These are phyloP conservation scores for Exophiala lecanii-corni DNA, from an alignment of 2,329 filamentous ascomycete species.

Conservation along the genomic window DNA sequence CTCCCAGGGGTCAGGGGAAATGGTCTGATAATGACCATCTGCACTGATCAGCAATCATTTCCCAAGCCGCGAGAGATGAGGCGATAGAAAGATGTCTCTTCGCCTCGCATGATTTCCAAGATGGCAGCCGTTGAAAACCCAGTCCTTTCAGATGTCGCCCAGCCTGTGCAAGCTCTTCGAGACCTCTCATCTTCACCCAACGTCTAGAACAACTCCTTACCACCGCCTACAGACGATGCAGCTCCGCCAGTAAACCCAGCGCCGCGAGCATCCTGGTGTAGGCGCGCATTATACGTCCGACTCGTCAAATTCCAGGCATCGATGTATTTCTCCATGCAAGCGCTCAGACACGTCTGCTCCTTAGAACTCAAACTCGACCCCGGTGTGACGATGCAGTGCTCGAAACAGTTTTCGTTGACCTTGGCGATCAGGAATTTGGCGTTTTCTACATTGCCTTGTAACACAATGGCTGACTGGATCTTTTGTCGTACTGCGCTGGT, in stretches of 20 bases:
- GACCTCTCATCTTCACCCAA: too few species aligned
- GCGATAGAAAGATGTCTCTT: too few species aligned
- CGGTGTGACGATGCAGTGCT: slow-evolving; percentile 68
- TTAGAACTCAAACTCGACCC: slow-evolving; percentile 60
- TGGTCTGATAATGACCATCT: too few species aligned
- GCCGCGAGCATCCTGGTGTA: slow-evolving; percentile 52
- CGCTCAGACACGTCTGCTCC: slow-evolving; percentile 67
- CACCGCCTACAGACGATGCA: not conserved
- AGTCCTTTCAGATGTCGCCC: too few species aligned
- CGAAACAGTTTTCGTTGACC: slow-evolving; percentile 77
- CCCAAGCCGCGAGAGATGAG: too few species aligned
- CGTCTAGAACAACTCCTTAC: slow-evolving; percentile 21
- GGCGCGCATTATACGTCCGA: slow-evolving; percentile 59
- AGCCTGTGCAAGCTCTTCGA: too few species aligned
- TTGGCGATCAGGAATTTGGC: slow-evolving; percentile 69
- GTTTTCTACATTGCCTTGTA: slow-evolving; percentile 63
- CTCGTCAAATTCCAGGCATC: slow-evolving; percentile 71
- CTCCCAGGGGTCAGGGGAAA: too few species aligned
- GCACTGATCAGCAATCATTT: too few species aligned
- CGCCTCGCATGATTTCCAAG: too few species aligned
- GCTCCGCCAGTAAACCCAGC: not conserved
- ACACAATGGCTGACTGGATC: slow-evolving; percentile 54
- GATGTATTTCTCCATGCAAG: slow-evolving; percentile 85
- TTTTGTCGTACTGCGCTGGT: slow-evolving; percentile 22
- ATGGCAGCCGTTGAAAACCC: too few species aligned